Evolutionary conservation across 2,329 filamentous ascomycete genomes (phyloP), one percentile per base, ranked within the genome.

Genomic region (Aspergillus oerlinghausenensis): DNA sequence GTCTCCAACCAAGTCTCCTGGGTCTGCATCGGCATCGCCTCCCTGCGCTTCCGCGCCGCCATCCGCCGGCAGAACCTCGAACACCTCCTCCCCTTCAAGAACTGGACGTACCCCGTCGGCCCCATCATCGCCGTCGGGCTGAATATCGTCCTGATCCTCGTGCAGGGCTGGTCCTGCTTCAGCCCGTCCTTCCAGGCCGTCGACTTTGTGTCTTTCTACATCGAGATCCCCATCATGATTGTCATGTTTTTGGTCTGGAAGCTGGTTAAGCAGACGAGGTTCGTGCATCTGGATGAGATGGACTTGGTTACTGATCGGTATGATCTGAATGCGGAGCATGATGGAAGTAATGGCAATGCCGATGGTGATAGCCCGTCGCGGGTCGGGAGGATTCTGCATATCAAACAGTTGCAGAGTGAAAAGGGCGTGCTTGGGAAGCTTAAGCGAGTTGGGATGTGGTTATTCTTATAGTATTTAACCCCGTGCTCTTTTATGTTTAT

Each of bases 1-100:
- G 85, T 88, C 0, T 87, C 84, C 0, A 88, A 87, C 67, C 85
- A 88, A 70, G 73, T 88, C 4, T 83, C 83, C 51, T 88, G 86
- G 85, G 70, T 74, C 62, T 79, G 82, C 55, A 88, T 88, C 57
- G 81, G 84, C 6, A 76, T 88, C 54, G 81, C 85, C 0, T 87
- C 84, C 0, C 72, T 88, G n/a, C 83, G 86, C 26, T 88, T 88
- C 75, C 83, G 86, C 26, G 72, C 77, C 3, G 86, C 77, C 3
- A 72, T 88, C 54, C 75, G 76, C 49, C 67, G 72, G 1, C 86
- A 88, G 61, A 81, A 80, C n/a, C 80, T 85, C 50, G 82, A 84
- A 7, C 82, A 86, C 57, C 76, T 82, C 0, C 76, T 88, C 0
- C 84, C 85, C 0, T 88, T 85, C 73, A 82, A 80, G 58, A 88